Conservation (phyloP, 1,284 basidiomycete genomes). For the Ustilago trichophora region DNA sequence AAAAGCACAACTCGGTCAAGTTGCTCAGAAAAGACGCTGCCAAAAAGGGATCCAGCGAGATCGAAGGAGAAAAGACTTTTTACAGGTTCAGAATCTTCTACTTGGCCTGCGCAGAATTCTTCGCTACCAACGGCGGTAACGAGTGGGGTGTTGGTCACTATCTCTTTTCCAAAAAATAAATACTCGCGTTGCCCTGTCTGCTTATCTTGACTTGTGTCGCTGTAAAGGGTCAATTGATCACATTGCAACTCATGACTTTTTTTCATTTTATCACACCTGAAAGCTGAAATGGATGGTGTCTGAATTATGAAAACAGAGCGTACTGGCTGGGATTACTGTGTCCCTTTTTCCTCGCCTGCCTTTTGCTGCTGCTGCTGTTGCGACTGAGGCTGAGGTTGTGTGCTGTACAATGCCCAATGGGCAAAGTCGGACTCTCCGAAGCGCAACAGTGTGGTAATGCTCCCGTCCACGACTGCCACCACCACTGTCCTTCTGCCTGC, state of each 20-base stretch:
- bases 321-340: too few relatives aligned
- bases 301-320: too few relatives aligned
- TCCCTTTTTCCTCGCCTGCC: neutral
- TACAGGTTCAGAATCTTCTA: constrained; percentile 79
- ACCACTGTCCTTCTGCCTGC: constrained; percentile 84
- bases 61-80: constrained; percentile 74
- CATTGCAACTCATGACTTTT: too few relatives aligned
- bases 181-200: neutral
- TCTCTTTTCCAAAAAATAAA: constrained; percentile 67
- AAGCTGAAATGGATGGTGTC: too few relatives aligned
- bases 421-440: constrained; percentile 87
- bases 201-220: too few relatives aligned
- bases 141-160: constrained; percentile 74
- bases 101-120: constrained; percentile 79
- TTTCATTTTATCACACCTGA: too few relatives aligned
- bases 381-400: neutral
- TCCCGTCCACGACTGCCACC: constrained; percentile 87
- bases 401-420: constrained; percentile 70
- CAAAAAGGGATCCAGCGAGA: constrained; percentile 57
- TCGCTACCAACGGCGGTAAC: constrained; percentile 75
- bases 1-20: constrained; percentile 53
- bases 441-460: constrained; percentile 86
- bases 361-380: neutral
- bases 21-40: constrained; percentile 40
- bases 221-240: neutral